These are phyloP conservation scores for Ceratorhiza oryzae-sativae DNA, from an alignment of 1,284 basidiomycete species.

Conservation along the genomic window DNA sequence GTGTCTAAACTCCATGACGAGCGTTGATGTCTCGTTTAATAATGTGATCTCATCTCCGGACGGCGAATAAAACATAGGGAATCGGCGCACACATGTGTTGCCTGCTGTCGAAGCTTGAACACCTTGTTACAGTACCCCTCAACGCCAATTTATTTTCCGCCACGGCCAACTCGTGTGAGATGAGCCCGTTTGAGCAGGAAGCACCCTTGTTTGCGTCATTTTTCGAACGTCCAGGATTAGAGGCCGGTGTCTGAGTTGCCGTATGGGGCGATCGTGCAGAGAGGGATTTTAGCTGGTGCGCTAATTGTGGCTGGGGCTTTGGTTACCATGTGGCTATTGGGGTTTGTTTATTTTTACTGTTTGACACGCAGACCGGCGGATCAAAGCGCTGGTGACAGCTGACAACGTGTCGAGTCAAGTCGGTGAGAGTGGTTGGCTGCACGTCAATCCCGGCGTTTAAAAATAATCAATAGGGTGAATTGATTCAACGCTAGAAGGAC, in stretches of 20 bases:
- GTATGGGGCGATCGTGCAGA: not conserved
- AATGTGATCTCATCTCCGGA: not conserved
- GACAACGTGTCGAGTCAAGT: too few species aligned
- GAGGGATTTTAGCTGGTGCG: conserved; percentile 12
- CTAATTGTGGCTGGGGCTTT: not conserved
- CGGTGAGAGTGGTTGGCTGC: not conserved
- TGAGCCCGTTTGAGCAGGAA: conserved; percentile 3
- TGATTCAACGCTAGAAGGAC: not conserved
- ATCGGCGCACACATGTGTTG: too few species aligned
- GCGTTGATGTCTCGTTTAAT: conserved; percentile 2
- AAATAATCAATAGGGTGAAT: not conserved
- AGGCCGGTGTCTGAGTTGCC: conserved; percentile 3
- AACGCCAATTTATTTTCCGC: not conserved
- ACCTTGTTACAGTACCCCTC: not conserved
- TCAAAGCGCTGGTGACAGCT: not conserved
- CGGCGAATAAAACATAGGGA: too few species aligned
- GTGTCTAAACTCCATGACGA: not conserved
- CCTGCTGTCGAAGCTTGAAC: too few species aligned
- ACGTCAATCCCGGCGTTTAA: not conserved
- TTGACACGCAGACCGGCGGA: not conserved
- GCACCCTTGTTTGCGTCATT: not conserved
- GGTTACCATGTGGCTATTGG: not conserved
- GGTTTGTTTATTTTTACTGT: too few species aligned
- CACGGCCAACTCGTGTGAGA: conserved; percentile 6
- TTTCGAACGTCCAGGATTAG: too few species aligned